Evolutionary conservation across 2,329 filamentous ascomycete species (phyloP), one percentile per base, ranked within the genome.

Genomic region (Plenodomus tracheiphilus): DNA sequence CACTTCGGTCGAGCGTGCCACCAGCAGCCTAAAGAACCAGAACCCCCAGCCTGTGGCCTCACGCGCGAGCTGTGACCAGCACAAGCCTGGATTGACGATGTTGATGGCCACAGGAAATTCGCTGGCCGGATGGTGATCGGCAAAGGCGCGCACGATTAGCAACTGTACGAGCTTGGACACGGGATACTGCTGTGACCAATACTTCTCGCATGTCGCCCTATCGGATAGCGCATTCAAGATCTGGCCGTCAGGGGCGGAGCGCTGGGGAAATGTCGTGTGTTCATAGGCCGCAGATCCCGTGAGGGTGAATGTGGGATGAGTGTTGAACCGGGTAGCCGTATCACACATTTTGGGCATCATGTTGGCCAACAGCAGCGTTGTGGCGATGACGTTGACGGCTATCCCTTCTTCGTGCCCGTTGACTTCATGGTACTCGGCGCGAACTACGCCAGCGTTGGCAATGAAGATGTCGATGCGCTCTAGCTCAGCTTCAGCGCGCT

Each of bases 381-480:
- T 84, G 1, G 79, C 39, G 6, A 51, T 46, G 3, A 78, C 73
- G 57, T 85, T 85, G 49, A 83, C 77, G 55, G 84, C 79, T 10
- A 85, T 55, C 0, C 70, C 76, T n/a, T 44, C 44, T 50, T 74
- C 71, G 47, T 62, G 61, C 9, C 61, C 68, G 43, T 70, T 58
- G 2, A 41, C 39, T 5, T 50, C 39, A 10, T 54, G 40, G 48
- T 56, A 72, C 10, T 53, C 41, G 1, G 43, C 35, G 9, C 42
- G 44, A 4, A 51, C 53, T 1, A 73, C 52, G 7, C 69, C 72
- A 1, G 72, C 71, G 42, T 75, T 74, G 11, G 65, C 47, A 3
- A 72, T 43, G 1, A 61, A 59, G 16, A 67, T 56, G 42, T 74
- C 70, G 13, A 74, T 43, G 3, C 59, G 46, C 6, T 52, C 37